These are phyloP conservation scores for Phytopythium aichiense DNA, from an alignment of 352 stramenopile genomes.

Conservation along the genomic window DNA sequence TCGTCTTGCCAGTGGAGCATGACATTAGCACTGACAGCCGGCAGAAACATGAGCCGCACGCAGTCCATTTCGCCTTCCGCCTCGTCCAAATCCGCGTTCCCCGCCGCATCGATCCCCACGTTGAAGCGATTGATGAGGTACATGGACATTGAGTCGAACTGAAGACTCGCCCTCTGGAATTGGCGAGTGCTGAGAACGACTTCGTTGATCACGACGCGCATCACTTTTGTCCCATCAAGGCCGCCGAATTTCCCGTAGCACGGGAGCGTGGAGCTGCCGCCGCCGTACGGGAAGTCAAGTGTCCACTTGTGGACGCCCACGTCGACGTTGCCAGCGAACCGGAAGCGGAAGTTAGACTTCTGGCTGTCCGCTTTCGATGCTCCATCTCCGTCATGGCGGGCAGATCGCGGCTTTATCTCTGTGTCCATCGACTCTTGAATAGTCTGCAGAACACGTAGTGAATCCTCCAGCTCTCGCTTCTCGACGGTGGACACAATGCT, in stretches of 20 bases:
- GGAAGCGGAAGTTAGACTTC: constrained; percentile 26
- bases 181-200: constrained; percentile 44
- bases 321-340: constrained; percentile 49
- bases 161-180: constrained; percentile 45
- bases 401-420: neutral
- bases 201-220: constrained; percentile 28
- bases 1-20: constrained; percentile 26
- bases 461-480: neutral
- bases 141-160: constrained; percentile 22
- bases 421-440: constrained; percentile 7
- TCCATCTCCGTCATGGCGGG: neutral
- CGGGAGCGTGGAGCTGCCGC: constrained; percentile 10
- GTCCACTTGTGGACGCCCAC: constrained; percentile 32
- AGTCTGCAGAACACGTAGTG: neutral
- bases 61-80: neutral
- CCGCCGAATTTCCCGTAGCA: constrained; percentile 4
- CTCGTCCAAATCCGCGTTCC: neutral
- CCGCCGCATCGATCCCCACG: neutral
- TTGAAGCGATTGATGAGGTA: constrained; percentile 3
- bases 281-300: constrained; percentile 32
- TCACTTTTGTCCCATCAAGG: constrained; percentile 19
- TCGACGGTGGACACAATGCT: constrained; percentile 12
- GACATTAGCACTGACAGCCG: constrained; percentile 14
- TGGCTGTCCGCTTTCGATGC: neutral
- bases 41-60: constrained; percentile 26